These are phyloP conservation scores for Aphanomyces astaci DNA, from an alignment of 352 stramenopile genomes.

Conservation along the genomic window DNA sequence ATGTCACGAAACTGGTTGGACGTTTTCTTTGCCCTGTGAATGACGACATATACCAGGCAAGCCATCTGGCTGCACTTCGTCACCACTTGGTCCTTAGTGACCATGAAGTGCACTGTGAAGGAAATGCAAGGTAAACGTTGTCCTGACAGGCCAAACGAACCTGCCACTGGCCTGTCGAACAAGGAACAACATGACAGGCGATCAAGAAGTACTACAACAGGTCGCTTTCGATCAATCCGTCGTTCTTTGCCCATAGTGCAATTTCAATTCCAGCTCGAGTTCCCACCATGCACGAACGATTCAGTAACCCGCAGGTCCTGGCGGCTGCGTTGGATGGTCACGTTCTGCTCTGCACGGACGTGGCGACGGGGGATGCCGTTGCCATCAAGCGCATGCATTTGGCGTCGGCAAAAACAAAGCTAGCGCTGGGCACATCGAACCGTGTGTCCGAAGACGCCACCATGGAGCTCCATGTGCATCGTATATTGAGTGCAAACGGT, in stretches of 20 bases:
- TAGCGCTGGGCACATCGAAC: conserved; percentile 32
- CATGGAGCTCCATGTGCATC: conserved; percentile 63
- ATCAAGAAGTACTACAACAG: too few species aligned
- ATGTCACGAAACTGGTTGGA: too few species aligned
- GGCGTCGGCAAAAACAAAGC: not conserved
- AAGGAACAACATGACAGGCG: not conserved
- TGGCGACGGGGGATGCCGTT: conserved; percentile 48
- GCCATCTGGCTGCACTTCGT: too few species aligned
- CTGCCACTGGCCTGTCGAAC: not conserved
- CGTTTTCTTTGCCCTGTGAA: too few species aligned
- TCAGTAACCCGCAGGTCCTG: conserved; percentile 67
- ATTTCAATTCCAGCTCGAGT: too few species aligned
- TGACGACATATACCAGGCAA: too few species aligned
- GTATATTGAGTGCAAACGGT: conserved; percentile 48
- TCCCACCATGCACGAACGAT: too few species aligned
- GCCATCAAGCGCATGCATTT: conserved; percentile 63
- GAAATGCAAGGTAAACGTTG: too few species aligned
- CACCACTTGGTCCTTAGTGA: too few species aligned
- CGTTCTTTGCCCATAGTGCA: too few species aligned
- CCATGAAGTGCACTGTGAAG: too few species aligned
- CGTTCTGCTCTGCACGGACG: conserved; percentile 64
- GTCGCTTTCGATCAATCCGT: too few species aligned
- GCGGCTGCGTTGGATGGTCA: conserved; percentile 72
- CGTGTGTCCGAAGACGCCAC: conserved; percentile 69
- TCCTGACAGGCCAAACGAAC: not conserved